Evolutionary conservation across 2,329 filamentous ascomycete species (phyloP), one percentile per base, ranked within the genome.

Genomic region (Magnaporthiopsis incrustans): DNA sequence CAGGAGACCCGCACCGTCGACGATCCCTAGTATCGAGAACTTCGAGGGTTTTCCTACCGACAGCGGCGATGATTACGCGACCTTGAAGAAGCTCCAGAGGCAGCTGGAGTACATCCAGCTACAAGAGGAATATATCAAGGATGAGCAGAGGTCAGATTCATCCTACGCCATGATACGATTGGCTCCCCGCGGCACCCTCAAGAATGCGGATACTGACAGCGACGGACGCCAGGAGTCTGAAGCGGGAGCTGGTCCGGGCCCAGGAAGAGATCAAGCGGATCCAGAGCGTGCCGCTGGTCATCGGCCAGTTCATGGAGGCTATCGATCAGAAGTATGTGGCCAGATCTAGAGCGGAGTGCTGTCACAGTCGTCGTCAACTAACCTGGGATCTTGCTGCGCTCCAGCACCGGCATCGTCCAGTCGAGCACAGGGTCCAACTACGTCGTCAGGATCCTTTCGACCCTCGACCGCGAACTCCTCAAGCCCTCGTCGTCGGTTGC

Each of bases 221-320:
- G 25, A 58, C 57, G 7, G 10, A 26, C 26, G 10, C 58, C 70
- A 92, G 92, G 81, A 97, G 92, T 79, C 79, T 99, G 77, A 99
- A 99, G 84, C 88, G 95, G 71, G 95, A 99, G 82, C 85, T 99
- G 62, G 94, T 99, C 64, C 88, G 95, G 71, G 95, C 95, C 70
- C 95, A 99, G 77, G 95, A 99, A 77, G 95, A 99, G 81, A 99
- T 99, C 81, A 99, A 99, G 83, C 89, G 95, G 69, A 99, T 99
- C 76, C 95, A 99, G 81, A 97, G 92, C 77, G 95, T 99, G 64
- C 95, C 95, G 33, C 81, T 99, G 67, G 95, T 99, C 67, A 99
- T 99, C 75, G 95, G 95, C 66, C 62, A 99, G 79, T 99, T 99
- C 75, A 99, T 99, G 95, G 95, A 99, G 79, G 95, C 95, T 64